A percentile compares a stretch with the other conserved stretches of the same genome.
Conservation (phyloP, 208 protist genomes). For the Acanthamoeba triangularis region DNA sequence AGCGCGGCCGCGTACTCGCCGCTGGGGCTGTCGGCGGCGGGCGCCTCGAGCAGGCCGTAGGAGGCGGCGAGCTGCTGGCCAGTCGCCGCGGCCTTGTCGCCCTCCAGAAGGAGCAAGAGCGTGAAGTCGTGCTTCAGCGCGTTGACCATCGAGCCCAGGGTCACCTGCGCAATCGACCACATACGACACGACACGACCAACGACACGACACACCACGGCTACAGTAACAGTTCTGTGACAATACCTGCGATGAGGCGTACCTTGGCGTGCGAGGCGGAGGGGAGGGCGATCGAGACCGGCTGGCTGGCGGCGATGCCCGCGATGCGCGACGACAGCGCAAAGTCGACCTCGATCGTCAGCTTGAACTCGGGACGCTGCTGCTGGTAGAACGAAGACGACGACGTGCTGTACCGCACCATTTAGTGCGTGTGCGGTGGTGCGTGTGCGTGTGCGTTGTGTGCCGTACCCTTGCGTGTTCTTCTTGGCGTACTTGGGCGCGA, state of each 20-base stretch:
- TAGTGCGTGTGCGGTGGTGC: too few species aligned
- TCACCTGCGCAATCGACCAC: background rate
- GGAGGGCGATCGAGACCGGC: background rate
- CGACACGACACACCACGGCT: background rate
- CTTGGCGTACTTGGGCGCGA: slow-evolving; percentile 31
- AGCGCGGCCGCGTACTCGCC: slow-evolving; percentile 25
- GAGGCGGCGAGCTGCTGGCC: background rate
- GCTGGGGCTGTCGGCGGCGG: background rate
- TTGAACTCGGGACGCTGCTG: background rate
- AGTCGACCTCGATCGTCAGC: slow-evolving; percentile 18
- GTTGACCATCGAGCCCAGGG: slow-evolving; percentile 26
- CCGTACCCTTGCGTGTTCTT: background rate
- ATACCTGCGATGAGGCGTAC: too few species aligned
- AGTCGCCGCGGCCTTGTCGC: background rate
- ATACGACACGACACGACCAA: too few species aligned
- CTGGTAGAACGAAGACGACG: background rate
- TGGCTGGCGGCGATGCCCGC: slow-evolving; percentile 14
- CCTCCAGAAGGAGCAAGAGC: background rate
- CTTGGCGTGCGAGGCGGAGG: background rate
- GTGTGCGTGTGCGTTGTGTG: too few species aligned
- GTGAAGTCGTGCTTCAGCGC: slow-evolving; percentile 38
- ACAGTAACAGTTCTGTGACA: too few species aligned
- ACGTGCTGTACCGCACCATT: background rate
- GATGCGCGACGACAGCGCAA: background rate
- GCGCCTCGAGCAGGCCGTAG: slow-evolving; percentile 3